A percentile compares a stretch with the other conserved stretches of the same genome.
These are phyloP conservation scores for Blastobotrys capitulatus DNA, from an alignment of 1,139 yeast species.

Conservation along the genomic window DNA sequence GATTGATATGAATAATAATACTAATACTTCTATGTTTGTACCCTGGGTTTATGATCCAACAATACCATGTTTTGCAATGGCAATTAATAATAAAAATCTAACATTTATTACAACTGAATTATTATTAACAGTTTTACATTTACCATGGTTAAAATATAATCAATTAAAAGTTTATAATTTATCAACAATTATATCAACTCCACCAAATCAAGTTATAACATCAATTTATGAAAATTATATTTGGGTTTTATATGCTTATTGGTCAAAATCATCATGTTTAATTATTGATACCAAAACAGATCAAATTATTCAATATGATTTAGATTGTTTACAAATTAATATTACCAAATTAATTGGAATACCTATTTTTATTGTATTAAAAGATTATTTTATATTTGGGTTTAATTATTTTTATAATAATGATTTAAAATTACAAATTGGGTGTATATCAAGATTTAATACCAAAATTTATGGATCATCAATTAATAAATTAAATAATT, in stretches of 20 bases:
- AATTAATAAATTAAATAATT: not conserved
- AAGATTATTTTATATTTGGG: conserved; percentile 5
- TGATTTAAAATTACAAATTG: not conserved
- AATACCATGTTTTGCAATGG: conserved; percentile 16
- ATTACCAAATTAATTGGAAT: conserved; percentile 1
- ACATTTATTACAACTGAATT: conserved; percentile 18
- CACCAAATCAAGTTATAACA: not conserved
- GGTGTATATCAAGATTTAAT: not conserved
- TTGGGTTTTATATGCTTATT: not conserved
- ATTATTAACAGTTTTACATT: not conserved
- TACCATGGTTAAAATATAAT: conserved; percentile 1
- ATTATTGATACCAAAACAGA: not conserved
- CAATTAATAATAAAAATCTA: conserved; percentile 12
- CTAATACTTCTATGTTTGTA: conserved; percentile 13
- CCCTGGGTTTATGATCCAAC: conserved; percentile 17
- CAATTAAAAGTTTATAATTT: not conserved
- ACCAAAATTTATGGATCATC: not conserved
- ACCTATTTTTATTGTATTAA: not conserved
- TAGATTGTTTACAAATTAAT: not conserved
- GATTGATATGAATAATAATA: not conserved
- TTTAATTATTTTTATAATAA: conserved; percentile 7
- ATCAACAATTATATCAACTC: not conserved
- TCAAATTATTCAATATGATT: not conserved
- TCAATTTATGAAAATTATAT: not conserved
- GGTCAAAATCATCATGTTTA: not conserved